Base-by-base conservation (phyloP, 805 yeast species). In the Sungouiella blattae region DNA sequence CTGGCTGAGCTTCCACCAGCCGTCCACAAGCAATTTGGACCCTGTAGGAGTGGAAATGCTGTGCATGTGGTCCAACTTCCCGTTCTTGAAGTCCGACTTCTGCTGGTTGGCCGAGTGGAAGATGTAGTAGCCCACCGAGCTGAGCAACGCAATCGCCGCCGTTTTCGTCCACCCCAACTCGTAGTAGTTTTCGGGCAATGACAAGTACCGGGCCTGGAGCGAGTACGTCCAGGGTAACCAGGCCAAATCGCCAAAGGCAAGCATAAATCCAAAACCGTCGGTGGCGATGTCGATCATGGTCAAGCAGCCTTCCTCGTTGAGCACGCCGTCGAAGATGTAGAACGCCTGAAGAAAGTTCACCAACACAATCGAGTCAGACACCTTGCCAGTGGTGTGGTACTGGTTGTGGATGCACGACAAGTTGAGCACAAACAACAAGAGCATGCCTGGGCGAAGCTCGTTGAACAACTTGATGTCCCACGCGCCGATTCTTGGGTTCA, bases 191-290 rank as follows among this genome's bases (percentile, higher is more conserved):
- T 58, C 53, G 4, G 56, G 52, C 28, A 80, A 71, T 5, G 88
- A 75, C 44, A 91, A 64, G 56, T 80, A 93, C 42, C 98, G 74
- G 2, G 95, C 73, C 57, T 93, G 98, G 40, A 93, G 58, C 7
- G 88, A 74, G 58, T 93, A 93, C 1, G 95, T 75, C 69, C 91
- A 91, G 21, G 98, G 98, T 15, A 93, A 87, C 68, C 93, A 74
- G 2, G 93, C 80, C 50, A 93, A 71, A 57, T 93, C 98, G 18
- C 98, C 98, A 65, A 91, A 89, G 3, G 88, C 79, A 35, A 93
- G 69, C 98, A 93, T 93, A 63, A 82, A 89, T 1, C 98, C 98
- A 57, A 93, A 87, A 0, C 98, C 98, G 63, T 93, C 98, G 8
- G 96, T 86, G 5, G 94, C 84, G 32, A 89, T 79, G 59, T 93